Conservation (phyloP, 306 rosid genomes). For the Herpetospermum pedunculosum region DNA sequence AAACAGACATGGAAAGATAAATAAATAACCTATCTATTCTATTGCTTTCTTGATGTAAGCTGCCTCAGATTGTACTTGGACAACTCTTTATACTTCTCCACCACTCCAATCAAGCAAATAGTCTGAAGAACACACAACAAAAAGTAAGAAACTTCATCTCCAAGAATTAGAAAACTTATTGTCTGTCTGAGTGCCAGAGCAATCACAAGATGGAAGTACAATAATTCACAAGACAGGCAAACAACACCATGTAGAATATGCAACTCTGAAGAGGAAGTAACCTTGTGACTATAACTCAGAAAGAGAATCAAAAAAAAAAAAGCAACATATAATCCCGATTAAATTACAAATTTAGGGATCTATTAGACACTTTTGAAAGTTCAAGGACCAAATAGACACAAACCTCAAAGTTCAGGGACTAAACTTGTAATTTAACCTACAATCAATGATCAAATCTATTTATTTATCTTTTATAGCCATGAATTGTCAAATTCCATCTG, state of each 20-base stretch:
- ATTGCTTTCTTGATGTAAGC: slow-evolving; percentile 48
- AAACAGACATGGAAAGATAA: background rate
- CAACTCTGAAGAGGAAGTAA: background rate
- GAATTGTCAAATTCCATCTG: background rate
- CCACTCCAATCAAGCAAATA: slow-evolving; percentile 80
- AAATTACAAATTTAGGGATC: no score
- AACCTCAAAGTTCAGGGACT: no score
- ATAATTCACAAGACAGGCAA: background rate
- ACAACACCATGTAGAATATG: background rate
- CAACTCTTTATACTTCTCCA: slow-evolving; percentile 68
- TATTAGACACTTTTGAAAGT: no score
- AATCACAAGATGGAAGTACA: background rate
- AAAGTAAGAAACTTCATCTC: background rate
- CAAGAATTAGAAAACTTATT: background rate
- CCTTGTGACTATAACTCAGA: background rate
- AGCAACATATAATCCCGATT: no score
- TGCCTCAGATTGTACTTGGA: slow-evolving; percentile 90
- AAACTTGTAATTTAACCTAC: no score
- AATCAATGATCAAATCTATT: background rate
- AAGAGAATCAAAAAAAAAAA: background rate
- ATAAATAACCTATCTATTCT: slow-evolving; percentile 14
- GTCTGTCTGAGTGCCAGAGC: background rate
- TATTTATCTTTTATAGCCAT: background rate
- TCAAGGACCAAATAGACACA: no score
- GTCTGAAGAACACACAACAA: slow-evolving; percentile 43